Conservation (phyloP, 805 yeast species). For the Candida germanica region DNA sequence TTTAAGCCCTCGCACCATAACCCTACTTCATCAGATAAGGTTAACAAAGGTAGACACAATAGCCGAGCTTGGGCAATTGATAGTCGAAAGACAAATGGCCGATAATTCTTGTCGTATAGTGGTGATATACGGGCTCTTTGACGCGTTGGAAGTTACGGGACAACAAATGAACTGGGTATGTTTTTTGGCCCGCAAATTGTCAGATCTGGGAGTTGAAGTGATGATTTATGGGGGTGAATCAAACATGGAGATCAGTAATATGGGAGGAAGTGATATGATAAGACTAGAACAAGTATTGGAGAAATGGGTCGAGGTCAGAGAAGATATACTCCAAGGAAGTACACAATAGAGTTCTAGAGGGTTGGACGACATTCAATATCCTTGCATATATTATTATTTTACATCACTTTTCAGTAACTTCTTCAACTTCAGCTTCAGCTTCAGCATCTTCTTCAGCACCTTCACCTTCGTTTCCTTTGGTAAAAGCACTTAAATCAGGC, state of each 20-base stretch:
- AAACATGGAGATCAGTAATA: no score
- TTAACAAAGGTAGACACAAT: neutral
- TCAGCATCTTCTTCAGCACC: conserved; percentile 20
- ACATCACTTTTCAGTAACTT: no score
- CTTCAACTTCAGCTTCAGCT: no score
- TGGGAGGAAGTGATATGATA: no score
- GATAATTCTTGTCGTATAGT: neutral
- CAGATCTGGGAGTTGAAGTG: neutral
- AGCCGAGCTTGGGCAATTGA: conserved; percentile 1
- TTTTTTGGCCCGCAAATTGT: neutral
- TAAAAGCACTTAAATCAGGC: conserved; percentile 15
- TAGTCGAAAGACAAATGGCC: neutral
- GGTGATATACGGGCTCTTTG: conserved; percentile 4
- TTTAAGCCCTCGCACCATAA: conserved; percentile 1
- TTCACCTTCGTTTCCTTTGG: conserved; percentile 23
- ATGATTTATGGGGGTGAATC: no score
- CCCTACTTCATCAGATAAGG: conserved; percentile 1
- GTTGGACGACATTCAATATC: no score
- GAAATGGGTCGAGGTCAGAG: no score
- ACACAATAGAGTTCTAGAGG: no score
- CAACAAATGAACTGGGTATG: neutral
- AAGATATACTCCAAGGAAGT: no score
- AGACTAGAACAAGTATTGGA: no score
- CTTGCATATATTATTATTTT: no score
- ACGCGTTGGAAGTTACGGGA: neutral